These are phyloP conservation scores for Cladosporium sp. DNA, from an alignment of 2,329 filamentous ascomycete genomes.

Conservation along the genomic window DNA sequence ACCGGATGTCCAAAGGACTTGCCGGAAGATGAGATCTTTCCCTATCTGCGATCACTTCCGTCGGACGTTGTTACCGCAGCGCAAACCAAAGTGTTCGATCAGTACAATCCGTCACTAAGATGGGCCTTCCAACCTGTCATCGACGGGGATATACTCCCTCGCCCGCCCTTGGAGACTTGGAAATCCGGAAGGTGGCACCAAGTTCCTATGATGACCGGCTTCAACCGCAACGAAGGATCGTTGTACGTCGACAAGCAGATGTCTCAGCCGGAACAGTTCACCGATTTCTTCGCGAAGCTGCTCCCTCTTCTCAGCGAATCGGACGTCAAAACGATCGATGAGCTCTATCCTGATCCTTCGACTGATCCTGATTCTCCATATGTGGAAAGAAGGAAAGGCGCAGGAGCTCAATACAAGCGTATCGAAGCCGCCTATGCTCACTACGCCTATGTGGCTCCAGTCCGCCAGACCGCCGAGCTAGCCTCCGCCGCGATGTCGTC, in stretches of 20 bases:
- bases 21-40: conserved; percentile 33
- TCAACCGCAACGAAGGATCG: conserved; percentile 66
- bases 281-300: conserved; percentile 57
- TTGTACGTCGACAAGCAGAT: conserved; percentile 55
- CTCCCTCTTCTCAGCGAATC: conserved; percentile 52
- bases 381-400: conserved; percentile 33
- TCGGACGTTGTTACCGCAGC: conserved; percentile 35
- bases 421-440: conserved; percentile 60
- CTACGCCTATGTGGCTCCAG: conserved; percentile 62
- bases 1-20: conserved; percentile 30
- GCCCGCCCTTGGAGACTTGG: conserved; percentile 59
- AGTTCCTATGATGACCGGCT: conserved; percentile 64
- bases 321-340: conserved; percentile 54
- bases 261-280: conserved; percentile 50
- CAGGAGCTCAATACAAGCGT: conserved; percentile 55
- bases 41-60: conserved; percentile 40
- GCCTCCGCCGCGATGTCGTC: conserved; percentile 23
- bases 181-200: conserved; percentile 48
- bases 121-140: conserved; percentile 68
- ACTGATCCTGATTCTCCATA: conserved; percentile 40
- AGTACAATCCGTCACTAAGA: conserved; percentile 43
- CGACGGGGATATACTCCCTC: conserved; percentile 56
- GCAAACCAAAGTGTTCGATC: conserved; percentile 41
- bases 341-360: conserved; percentile 59
- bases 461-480: conserved; percentile 55